Conservation (phyloP, 2,329 filamentous ascomycete species). For the Trichoderma sp. region DNA sequence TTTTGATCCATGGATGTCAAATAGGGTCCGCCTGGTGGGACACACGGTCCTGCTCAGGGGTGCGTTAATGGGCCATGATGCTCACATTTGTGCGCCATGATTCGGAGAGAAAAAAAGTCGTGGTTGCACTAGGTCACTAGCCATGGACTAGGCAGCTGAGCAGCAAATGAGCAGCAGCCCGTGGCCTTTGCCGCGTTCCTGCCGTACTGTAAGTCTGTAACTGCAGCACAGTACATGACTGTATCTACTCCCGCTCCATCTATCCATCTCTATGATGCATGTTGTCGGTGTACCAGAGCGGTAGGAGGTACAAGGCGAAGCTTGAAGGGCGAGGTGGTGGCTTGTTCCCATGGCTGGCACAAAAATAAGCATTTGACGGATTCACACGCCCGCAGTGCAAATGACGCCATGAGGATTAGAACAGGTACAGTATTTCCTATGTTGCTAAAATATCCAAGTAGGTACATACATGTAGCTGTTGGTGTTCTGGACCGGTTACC, state of each 20-base stretch:
- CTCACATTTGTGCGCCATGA: not conserved
- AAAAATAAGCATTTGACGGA: not conserved
- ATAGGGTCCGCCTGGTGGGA: constrained; percentile 19
- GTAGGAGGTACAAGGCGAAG: not conserved
- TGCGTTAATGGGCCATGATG: constrained; percentile 5
- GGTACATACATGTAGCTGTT: not conserved
- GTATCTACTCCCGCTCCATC: not conserved
- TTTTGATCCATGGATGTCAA: constrained; percentile 18
- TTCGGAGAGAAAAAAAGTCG: constrained; percentile 14
- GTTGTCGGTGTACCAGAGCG: not conserved
- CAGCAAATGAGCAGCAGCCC: not conserved
- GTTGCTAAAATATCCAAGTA: not conserved
- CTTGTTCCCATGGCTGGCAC: not conserved
- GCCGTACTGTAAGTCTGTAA: not conserved
- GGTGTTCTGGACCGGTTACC: not conserved
- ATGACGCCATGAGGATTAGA: not conserved
- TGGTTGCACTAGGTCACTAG: constrained; percentile 7
- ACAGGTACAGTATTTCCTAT: not conserved
- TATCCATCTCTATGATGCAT: not conserved
- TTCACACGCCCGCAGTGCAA: not conserved
- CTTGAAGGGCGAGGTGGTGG: not conserved
- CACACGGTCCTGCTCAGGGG: constrained; percentile 17
- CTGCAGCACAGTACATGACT: not conserved
- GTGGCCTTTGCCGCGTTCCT: not conserved
- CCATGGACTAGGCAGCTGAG: constrained; percentile 6